Evolutionary conservation across 768 basidiomycete genomes (phyloP), one percentile per base, ranked within the genome.

Genomic region (Butyriboletus loyo): DNA sequence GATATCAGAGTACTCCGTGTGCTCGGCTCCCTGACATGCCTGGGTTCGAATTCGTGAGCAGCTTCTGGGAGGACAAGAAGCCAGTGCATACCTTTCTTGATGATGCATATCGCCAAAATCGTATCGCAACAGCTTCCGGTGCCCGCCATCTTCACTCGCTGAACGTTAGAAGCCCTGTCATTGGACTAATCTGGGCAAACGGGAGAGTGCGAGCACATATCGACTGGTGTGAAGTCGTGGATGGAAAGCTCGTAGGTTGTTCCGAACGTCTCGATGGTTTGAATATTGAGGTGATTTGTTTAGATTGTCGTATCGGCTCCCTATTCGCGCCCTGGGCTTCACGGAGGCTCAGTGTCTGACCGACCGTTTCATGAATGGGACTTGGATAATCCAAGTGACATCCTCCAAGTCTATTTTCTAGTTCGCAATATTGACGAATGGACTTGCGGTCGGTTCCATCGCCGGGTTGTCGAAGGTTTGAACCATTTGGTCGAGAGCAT

Each of bases 1-100:
- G 75, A 14, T 80, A 68, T 53, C 81, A 83, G 59, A 74, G 72
- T 27, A 82, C 80, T 0, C 76, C 79, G 2, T 75, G 78, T 49
- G 70, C 70, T 14, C 73, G 73, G 43, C 72, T 79, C 11, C 77
- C 81, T 0, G 75, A 76, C 30, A 68, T 64, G 43, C 70, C 75
- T 2, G 71, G 73, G 10, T 81, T 82, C 57, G 80, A 82, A 63
- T 80, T 83, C 52, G 72, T 69, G 14, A 79, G 82, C 57, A 75
- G 76, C 50, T 66, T 83, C 45, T 82, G 78, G 78, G 80, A 84
- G 58, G 81, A 84, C 66, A 84, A 84, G 71, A 84, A 82, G 50
- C 77, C 79, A 0, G 67, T 73, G 11, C 77, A 81, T 40, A 59
- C 69, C 5, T 62, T 78, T 55, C 71, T 79, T 2, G 79, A 78